phyloP scores from a whole-genome alignment of 768 basidiomycete species.

The Trametes cinnabarina region DNA sequence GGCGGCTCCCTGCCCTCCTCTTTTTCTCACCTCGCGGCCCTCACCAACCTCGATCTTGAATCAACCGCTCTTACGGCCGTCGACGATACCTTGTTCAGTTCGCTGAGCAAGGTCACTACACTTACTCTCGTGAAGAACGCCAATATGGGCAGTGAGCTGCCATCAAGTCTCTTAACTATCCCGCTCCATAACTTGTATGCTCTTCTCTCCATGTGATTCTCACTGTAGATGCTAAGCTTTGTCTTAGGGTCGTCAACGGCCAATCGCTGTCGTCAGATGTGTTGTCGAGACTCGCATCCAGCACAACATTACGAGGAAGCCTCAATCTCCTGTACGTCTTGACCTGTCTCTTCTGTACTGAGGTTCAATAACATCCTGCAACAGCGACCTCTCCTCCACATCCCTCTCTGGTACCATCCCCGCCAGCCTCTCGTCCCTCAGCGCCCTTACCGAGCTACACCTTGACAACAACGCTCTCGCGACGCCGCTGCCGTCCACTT shows the following conservation, averaged over 20 bases:
- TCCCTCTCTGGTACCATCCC: conserved; percentile 41
- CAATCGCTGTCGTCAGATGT: conserved; percentile 34
- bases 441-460: conserved; percentile 37
- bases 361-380: not conserved
- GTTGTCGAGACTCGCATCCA: conserved; percentile 32
- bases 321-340: conserved; percentile 35
- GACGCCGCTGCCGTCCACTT: conserved; percentile 32
- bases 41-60: conserved; percentile 41
- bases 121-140: conserved; percentile 41
- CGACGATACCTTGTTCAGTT: conserved; percentile 34
- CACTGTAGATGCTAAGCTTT: not conserved
- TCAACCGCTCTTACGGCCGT: conserved; percentile 39
- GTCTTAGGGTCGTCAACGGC: conserved; percentile 36
- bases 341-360: not conserved
- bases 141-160: conserved; percentile 38
- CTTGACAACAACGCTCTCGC: conserved; percentile 39
- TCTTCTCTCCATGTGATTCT: not conserved
- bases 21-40: conserved; percentile 37
- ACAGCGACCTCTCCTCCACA: conserved; percentile 39
- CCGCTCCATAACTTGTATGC: conserved; percentile 41
- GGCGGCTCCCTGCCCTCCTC: conserved; percentile 42
- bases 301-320: conserved; percentile 32
- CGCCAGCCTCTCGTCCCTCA: conserved; percentile 32
- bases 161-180: conserved; percentile 34
- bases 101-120: conserved; percentile 34